Conservation (phyloP, 2,329 filamentous ascomycete genomes). For the Cryphonectria parasitica region DNA sequence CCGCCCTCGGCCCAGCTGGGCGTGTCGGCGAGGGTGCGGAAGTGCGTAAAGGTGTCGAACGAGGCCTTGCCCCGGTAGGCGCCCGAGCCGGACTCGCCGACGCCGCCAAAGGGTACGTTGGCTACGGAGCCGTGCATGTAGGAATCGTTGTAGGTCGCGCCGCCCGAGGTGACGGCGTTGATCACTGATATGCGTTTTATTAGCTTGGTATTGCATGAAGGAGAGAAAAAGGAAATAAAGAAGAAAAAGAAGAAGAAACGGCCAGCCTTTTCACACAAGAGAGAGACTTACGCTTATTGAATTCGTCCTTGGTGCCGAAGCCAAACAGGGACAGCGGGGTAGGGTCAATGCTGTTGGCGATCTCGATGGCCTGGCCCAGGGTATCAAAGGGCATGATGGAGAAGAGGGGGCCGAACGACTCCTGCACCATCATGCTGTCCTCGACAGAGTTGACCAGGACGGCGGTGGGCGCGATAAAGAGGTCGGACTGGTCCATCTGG, state of each 20-base stretch:
- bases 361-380: conserved; percentile 82
- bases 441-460: conserved; percentile 77
- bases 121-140: conserved; percentile 60
- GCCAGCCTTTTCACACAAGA: neutral
- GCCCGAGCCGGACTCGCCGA: conserved; percentile 71
- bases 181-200: conserved; percentile 53
- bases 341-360: conserved; percentile 78
- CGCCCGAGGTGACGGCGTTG: conserved; percentile 66
- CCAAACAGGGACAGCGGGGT: conserved; percentile 85
- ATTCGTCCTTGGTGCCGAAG: conserved; percentile 82
- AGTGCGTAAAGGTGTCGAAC: conserved; percentile 70
- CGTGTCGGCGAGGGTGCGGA: conserved; percentile 59
- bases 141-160: conserved; percentile 64
- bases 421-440: conserved; percentile 78
- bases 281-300: conserved; percentile 63
- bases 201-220: conserved; percentile 7
- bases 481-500: conserved; percentile 74
- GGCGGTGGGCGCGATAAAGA: conserved; percentile 91
- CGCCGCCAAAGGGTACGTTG: conserved; percentile 79
- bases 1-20: conserved; percentile 70
- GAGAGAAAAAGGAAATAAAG: neutral
- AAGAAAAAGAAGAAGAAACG: neutral
- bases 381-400: conserved; percentile 77
- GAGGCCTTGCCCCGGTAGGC: conserved; percentile 77
- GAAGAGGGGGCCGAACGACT: conserved; percentile 93